Evolutionary conservation across 139 green algal species (phyloP).

Genomic region (Astrephomene gubernaculifera): DNA sequence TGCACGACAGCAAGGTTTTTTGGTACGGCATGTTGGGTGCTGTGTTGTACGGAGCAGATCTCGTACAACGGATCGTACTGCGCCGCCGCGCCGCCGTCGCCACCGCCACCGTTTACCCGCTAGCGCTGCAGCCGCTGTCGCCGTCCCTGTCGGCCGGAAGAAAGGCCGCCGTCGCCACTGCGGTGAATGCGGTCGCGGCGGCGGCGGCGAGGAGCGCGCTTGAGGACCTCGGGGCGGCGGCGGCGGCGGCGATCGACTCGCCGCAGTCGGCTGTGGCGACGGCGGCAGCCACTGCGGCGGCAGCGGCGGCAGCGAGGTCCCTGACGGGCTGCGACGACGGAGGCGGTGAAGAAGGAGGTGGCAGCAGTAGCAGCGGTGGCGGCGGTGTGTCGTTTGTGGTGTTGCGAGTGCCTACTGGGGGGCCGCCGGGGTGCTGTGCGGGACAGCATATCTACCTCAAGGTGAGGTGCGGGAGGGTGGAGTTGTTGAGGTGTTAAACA

Average conservation of each 20-base stretch:
- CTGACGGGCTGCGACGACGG: no score
- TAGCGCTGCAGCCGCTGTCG: not conserved
- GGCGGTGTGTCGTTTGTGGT: no score
- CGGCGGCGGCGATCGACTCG: not conserved
- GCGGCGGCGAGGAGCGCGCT: not conserved
- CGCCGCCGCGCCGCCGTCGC: not conserved
- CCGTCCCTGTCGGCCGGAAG: no score
- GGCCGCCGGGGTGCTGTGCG: not conserved
- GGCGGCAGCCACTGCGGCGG: not conserved
- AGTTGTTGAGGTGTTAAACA: no score
- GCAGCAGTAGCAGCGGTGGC: no score
- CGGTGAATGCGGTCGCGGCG: not conserved
- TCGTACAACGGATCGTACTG: conserved; percentile 9
- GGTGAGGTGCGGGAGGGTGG: no score
- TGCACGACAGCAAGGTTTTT: conserved; percentile 30
- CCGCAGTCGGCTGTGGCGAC: not conserved
- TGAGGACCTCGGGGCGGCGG: not conserved
- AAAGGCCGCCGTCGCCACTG: not conserved
- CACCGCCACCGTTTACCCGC: conserved; percentile 33
- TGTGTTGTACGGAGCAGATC: conserved; percentile 25
- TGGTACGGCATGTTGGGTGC: conserved; percentile 25
- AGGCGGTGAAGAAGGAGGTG: no score
- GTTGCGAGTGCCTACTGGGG: not conserved
- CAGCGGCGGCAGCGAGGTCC: not conserved
- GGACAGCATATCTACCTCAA: conserved; percentile 29